Base-by-base conservation (phyloP, 2,329 filamentous ascomycete genomes). In the Epichloe typhina region DNA sequence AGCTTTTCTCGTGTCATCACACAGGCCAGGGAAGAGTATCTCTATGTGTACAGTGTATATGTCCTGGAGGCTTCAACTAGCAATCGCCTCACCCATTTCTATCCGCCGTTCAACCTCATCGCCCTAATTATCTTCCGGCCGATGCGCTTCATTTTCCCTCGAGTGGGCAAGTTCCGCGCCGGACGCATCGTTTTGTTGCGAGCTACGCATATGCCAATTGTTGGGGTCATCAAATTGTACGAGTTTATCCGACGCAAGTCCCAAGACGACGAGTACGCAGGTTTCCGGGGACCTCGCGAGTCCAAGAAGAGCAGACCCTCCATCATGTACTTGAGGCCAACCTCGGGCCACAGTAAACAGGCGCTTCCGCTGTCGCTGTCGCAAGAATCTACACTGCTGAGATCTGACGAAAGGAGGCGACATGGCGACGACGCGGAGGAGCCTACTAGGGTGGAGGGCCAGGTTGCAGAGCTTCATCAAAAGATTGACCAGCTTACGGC, bases 21-120 rank as follows among this genome's bases (percentile, higher is more conserved):
- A 47, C 78, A 82, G 57, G 79, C 80, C 39, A 74, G 74, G 52
- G 86, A 89, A 61, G 86, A 91, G 64, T 90, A 90, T 60, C 73
- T 90, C 36, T 89, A 86, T 61, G 81, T 88, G 59, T 90, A 82
- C 65, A 79, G 74, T 57, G 74, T 80, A 47, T 81, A 82, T 63
- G 81, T 82, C 56, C 72, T 82, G 50, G 76, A 82, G 64, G 80
- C 81, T 13, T 83, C 80, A 46, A 84, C 82, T 41, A 82, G 78
- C 58, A 84, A 84, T 57, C 73, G 82, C 45, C 73, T 85, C 36
- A 84, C 81, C 4, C 80, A 84, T 64, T 85, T 84, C 61, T 83
- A 83, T 59, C 82, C 82, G 47, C 82, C 82, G 1, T 78, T 84
- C 59, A 93, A 91, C 64, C 75, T 93, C 39, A 71, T 91, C 43